Percentiles rank a stretch among this genome's conserved stretches.
These are phyloP conservation scores for Cochlearia excelsa DNA, from an alignment of 345 rosid species.

Conservation along the genomic window DNA sequence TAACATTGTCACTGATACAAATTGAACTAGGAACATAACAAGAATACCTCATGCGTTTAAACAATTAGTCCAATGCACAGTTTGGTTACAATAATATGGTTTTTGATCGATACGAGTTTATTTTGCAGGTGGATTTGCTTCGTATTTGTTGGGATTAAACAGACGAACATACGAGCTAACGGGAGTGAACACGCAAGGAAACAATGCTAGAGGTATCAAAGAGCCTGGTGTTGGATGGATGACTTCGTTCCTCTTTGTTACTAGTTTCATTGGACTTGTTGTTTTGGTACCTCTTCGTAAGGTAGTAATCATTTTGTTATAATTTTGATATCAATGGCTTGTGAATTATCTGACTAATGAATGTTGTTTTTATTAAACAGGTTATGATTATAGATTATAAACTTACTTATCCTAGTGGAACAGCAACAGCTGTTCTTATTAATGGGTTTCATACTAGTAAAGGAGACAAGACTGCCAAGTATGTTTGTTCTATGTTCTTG, in stretches of 20 bases:
- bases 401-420: slow-evolving; percentile 81
- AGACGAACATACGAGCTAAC: slow-evolving; percentile 62
- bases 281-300: slow-evolving; percentile 86
- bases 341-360: background rate
- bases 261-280: slow-evolving; percentile 74
- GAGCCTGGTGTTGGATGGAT: slow-evolving; percentile 94
- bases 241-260: slow-evolving; percentile 72
- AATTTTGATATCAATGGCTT: background rate
- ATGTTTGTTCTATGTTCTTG: slow-evolving; percentile 25
- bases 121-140: slow-evolving; percentile 85
- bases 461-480: slow-evolving; percentile 76
- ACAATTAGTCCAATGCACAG: too few relatives aligned
- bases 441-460: slow-evolving; percentile 82
- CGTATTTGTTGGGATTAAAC: slow-evolving; percentile 79
- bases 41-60: too few relatives aligned
- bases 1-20: too few relatives aligned
- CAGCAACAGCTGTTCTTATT: slow-evolving; percentile 87
- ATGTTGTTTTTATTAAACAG: slow-evolving; percentile 32
- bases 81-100: too few relatives aligned
- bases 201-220: slow-evolving; percentile 58
- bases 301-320: slow-evolving; percentile 28
- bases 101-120: background rate
- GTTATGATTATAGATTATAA: slow-evolving; percentile 88
- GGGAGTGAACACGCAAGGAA: slow-evolving; percentile 61
- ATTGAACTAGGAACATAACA: too few relatives aligned